These are phyloP conservation scores for Russula vinacea DNA, from an alignment of 768 basidiomycete genomes.

Conservation along the genomic window DNA sequence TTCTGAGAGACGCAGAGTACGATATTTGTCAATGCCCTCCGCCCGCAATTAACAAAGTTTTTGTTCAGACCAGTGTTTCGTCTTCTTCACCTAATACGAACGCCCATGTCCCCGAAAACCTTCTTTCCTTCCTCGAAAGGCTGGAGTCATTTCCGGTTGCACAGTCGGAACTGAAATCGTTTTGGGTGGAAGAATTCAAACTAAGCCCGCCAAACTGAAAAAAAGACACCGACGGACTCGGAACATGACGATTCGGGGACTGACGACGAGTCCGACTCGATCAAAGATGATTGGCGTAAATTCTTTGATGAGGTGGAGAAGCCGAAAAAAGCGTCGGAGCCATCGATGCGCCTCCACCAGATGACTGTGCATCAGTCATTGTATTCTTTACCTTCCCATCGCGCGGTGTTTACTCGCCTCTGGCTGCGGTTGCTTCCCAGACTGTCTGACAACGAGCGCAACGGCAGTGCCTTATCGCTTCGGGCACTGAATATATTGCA, in stretches of 20 bases:
- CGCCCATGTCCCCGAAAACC: slow-evolving; percentile 47
- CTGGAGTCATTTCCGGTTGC: slow-evolving; percentile 74
- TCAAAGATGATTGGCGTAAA: slow-evolving; percentile 70
- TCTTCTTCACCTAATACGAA: slow-evolving; percentile 31
- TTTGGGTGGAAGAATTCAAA: slow-evolving; percentile 75
- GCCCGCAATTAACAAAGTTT: slow-evolving; percentile 32
- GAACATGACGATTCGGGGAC: slow-evolving; percentile 32
- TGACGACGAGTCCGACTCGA: slow-evolving; percentile 38
- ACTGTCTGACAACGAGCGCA: slow-evolving; percentile 42
- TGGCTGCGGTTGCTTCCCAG: slow-evolving; percentile 73
- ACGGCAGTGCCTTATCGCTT: slow-evolving; percentile 44
- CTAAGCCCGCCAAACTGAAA: slow-evolving; percentile 48
- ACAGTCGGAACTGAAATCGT: slow-evolving; percentile 61
- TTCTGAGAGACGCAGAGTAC: slow-evolving; percentile 78
- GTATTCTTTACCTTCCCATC: slow-evolving; percentile 72
- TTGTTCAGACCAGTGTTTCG: slow-evolving; percentile 32
- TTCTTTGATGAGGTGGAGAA: slow-evolving; percentile 67
- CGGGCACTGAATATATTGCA: slow-evolving; percentile 78
- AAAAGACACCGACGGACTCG: slow-evolving; percentile 33
- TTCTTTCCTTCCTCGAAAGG: slow-evolving; percentile 63
- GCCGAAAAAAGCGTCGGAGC: slow-evolving; percentile 40
- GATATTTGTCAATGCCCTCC: slow-evolving; percentile 31
- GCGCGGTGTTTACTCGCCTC: slow-evolving; percentile 74
- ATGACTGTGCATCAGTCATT: slow-evolving; percentile 75
- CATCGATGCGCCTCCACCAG: slow-evolving; percentile 51